phyloP scores from a whole-genome alignment of 192 early-diverging fungal species.

The Coemansia umbellata region DNA sequence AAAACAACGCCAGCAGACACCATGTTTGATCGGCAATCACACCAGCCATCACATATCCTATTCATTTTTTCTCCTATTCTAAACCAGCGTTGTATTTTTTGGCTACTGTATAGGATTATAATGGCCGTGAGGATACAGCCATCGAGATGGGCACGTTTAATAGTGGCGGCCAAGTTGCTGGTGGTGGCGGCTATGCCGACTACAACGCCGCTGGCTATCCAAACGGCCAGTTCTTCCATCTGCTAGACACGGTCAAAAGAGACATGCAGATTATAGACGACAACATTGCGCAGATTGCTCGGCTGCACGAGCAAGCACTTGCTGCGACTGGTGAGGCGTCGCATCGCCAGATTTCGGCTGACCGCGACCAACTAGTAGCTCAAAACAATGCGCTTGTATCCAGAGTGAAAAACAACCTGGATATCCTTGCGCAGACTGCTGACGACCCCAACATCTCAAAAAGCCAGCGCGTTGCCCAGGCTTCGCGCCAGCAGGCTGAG shows the following conservation, averaged over 20 bases:
- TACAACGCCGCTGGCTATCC: constrained; percentile 7
- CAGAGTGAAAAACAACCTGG: constrained; percentile 41
- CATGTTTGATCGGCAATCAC: no score
- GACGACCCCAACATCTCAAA: constrained; percentile 40
- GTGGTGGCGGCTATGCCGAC: constrained; percentile 5
- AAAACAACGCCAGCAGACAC: no score
- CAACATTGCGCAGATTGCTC: constrained; percentile 36
- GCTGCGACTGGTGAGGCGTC: constrained; percentile 39
- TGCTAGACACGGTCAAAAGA: constrained; percentile 24
- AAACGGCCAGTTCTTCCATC: constrained; percentile 39
- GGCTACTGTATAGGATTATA: constrained; percentile 22
- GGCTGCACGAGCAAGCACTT: constrained; percentile 48
- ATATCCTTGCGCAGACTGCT: constrained; percentile 25
- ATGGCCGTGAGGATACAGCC: constrained; percentile 33
- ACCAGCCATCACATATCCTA: no score
- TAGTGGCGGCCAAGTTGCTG: neutral
- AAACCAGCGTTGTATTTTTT: no score
- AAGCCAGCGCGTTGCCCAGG: constrained; percentile 30
- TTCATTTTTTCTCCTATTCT: no score
- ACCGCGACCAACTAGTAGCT: constrained; percentile 46
- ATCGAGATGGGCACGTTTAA: constrained; percentile 37
- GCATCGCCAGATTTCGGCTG: constrained; percentile 35
- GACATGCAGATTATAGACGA: constrained; percentile 40
- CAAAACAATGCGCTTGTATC: constrained; percentile 37
- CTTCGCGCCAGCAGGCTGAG: constrained; percentile 32